A percentile compares a stretch with the other conserved stretches of the same genome.
phyloP scores from a whole-genome alignment of 148 eudicot genomes.

The Nyssa sinensis region DNA sequence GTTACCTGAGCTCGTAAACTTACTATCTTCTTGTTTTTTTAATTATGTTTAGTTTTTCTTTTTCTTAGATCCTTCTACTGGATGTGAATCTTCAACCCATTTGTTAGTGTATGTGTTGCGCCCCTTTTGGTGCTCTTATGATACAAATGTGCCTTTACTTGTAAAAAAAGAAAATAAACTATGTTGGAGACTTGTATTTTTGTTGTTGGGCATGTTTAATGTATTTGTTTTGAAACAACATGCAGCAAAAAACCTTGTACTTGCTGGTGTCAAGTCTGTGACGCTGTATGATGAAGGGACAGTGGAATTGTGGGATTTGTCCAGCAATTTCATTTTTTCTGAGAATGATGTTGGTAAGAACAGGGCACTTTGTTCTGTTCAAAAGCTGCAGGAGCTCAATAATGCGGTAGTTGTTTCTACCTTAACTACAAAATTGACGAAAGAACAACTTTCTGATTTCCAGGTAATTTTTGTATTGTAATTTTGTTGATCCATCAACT shows the following conservation, averaged over 20 bases:
- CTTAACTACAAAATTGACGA: slow-evolving; percentile 37
- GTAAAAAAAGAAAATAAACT: too few relatives aligned
- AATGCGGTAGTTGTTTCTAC: slow-evolving; percentile 66
- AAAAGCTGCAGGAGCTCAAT: slow-evolving; percentile 69
- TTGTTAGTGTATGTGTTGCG: too few relatives aligned
- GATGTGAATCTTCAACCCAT: too few relatives aligned
- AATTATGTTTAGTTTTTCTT: too few relatives aligned
- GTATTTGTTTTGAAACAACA: not conserved
- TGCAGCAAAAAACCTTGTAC: slow-evolving; percentile 70
- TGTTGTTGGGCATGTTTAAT: not conserved
- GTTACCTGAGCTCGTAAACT: too few relatives aligned
- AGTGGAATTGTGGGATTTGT: slow-evolving; percentile 70
- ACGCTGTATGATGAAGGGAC: slow-evolving; percentile 64
- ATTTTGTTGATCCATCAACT: not conserved
- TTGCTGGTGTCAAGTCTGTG: slow-evolving; percentile 77
- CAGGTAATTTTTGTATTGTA: slow-evolving; percentile 40
- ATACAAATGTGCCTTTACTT: too few relatives aligned
- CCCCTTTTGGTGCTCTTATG: too few relatives aligned
- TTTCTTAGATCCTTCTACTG: too few relatives aligned
- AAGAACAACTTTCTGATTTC: slow-evolving; percentile 57
- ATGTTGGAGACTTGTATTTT: not conserved
- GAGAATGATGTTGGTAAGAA: slow-evolving; percentile 69
- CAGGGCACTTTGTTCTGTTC: slow-evolving; percentile 65
- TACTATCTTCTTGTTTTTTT: too few relatives aligned
- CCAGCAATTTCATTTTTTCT: slow-evolving; percentile 64